Conservation (phyloP, 352 stramenopile species). For the Phytophthora podocarpi region DNA sequence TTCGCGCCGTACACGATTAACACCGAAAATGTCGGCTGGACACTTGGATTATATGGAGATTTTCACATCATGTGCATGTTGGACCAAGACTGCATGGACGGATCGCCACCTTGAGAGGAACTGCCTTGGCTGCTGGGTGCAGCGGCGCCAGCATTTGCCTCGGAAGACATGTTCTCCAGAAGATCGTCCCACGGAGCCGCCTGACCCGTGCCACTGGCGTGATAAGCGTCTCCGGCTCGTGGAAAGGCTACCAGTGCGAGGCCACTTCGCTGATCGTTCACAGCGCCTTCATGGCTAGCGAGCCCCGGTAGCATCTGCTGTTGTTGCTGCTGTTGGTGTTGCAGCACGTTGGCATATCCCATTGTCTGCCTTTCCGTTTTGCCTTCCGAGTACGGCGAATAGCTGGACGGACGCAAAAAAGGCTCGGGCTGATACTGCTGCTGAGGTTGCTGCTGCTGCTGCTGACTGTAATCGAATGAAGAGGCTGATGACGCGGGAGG, state of each 20-base stretch:
- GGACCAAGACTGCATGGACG: slow-evolving; percentile 67
- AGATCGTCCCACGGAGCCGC: slow-evolving; percentile 72
- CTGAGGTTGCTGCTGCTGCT: slow-evolving; percentile 20
- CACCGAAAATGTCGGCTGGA: slow-evolving; percentile 12
- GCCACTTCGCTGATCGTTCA: slow-evolving; percentile 23
- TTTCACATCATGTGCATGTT: slow-evolving; percentile 78
- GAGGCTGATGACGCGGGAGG: slow-evolving; percentile 19
- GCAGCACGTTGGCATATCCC: slow-evolving; percentile 29
- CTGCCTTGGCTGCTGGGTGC: slow-evolving; percentile 14
- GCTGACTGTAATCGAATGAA: slow-evolving; percentile 37
- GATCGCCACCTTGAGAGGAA: slow-evolving; percentile 45
- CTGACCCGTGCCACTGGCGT: slow-evolving; percentile 18
- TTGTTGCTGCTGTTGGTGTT: slow-evolving; percentile 30
- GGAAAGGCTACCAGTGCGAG: slow-evolving; percentile 19
- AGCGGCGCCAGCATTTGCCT: slow-evolving; percentile 16
- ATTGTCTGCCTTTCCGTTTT: slow-evolving; percentile 29
- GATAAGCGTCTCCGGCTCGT: slow-evolving; percentile 22
- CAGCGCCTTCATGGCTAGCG: slow-evolving; percentile 3
- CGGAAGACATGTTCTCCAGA: slow-evolving; percentile 71
- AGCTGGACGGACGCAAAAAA: slow-evolving; percentile 30
- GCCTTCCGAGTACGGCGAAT: slow-evolving; percentile 24
- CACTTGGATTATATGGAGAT: slow-evolving; percentile 1
- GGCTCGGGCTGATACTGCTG: slow-evolving; percentile 28
- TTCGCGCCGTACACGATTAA: slow-evolving; percentile 32
- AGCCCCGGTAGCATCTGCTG: slow-evolving; percentile 24